These are phyloP conservation scores for Dactylis glomerata DNA, from an alignment of 176 grass and related monocot genomes.

Conservation along the genomic window DNA sequence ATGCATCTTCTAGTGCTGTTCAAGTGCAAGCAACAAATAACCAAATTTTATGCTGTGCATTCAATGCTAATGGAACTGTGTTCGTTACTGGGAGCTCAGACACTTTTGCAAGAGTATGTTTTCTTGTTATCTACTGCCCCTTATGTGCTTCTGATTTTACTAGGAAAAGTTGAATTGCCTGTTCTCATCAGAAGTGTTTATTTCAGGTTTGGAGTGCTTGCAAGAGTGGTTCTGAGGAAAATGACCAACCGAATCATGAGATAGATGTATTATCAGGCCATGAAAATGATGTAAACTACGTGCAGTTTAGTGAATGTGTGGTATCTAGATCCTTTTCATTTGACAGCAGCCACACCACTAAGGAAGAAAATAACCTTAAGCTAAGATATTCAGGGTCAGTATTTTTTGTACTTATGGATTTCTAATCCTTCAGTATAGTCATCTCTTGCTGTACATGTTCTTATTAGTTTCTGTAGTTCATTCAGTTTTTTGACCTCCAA, in stretches of 20 bases:
- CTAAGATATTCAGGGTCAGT: constrained; percentile 97
- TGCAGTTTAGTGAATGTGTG: constrained; percentile 97
- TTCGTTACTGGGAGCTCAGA: constrained; percentile 99
- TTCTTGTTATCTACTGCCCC: constrained; percentile 24
- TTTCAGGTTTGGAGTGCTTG: constrained; percentile 99
- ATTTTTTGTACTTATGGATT: constrained; percentile 36
- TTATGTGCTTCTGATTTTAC: constrained; percentile 27
- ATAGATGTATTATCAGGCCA: constrained; percentile 97
- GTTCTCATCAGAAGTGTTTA: constrained; percentile 32
- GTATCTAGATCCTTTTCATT: constrained; percentile 79
- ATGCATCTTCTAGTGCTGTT: constrained; percentile 76
- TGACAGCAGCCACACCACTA: constrained; percentile 61
- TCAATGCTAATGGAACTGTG: constrained; percentile 96
- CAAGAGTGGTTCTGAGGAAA: constrained; percentile 72
- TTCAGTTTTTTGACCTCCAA: not conserved
- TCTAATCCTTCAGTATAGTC: not conserved
- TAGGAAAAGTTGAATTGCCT: constrained; percentile 24
- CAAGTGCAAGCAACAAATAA: constrained; percentile 63
- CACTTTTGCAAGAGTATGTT: constrained; percentile 82
- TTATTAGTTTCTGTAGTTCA: constrained; percentile 9
- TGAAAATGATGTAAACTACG: constrained; percentile 99
- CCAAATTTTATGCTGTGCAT: constrained; percentile 96
- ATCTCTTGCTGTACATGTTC: not conserved
- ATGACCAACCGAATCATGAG: constrained; percentile 81
- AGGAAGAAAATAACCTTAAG: constrained; percentile 95